phyloP scores from a whole-genome alignment of 345 rosid species.

The Populus ilicifolia region DNA sequence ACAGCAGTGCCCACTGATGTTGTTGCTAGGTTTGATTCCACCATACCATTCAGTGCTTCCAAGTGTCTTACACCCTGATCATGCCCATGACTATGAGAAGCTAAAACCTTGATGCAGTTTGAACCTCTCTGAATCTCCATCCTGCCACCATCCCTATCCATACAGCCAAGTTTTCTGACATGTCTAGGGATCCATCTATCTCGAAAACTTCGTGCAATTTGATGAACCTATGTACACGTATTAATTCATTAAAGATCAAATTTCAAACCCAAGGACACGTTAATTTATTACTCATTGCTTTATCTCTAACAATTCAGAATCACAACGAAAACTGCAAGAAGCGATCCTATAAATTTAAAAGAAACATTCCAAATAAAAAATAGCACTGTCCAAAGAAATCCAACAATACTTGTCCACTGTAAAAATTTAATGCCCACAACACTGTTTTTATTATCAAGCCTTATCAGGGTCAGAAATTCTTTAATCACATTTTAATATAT shows the following conservation, averaged over 20 bases:
- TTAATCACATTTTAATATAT: neutral
- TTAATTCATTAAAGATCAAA: neutral
- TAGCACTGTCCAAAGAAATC: neutral
- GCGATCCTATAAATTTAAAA: neutral
- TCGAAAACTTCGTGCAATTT: constrained; percentile 83
- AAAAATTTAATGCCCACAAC: neutral
- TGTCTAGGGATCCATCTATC: constrained; percentile 82
- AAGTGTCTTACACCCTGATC: constrained; percentile 49
- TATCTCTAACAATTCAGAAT: neutral
- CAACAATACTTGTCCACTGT: neutral
- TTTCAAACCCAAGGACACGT: neutral
- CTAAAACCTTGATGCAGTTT: constrained; percentile 39
- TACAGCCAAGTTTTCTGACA: constrained; percentile 47
- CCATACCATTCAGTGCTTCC: constrained; percentile 40
- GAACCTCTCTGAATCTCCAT: constrained; percentile 42
- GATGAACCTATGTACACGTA: constrained; percentile 69
- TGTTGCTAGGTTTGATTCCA: constrained; percentile 31
- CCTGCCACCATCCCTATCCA: constrained; percentile 60
- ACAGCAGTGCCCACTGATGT: constrained; percentile 38
- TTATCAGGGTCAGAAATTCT: neutral
- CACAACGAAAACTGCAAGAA: neutral
- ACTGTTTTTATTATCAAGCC: neutral
- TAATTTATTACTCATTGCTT: neutral
- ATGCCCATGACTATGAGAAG: constrained; percentile 43
- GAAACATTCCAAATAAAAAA: neutral